phyloP scores from a whole-genome alignment of 495 filamentous ascomycete genomes.

The Aspergillus kassunensis region DNA sequence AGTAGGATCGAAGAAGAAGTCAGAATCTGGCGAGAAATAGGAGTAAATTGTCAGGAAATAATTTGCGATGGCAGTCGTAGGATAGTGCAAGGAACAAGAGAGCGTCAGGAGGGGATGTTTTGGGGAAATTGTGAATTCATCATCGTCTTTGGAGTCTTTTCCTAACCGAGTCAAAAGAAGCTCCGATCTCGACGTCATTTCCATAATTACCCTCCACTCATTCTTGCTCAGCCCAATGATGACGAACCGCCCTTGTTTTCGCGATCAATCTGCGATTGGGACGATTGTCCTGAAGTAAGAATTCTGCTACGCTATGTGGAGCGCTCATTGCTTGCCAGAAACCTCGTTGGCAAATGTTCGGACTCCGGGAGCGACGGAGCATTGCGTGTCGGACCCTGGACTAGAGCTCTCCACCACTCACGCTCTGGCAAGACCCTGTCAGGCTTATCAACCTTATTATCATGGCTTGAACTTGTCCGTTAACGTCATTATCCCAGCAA shows the following conservation, averaged over 20 bases:
- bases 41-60: background rate
- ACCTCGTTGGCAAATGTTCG: too few relatives aligned
- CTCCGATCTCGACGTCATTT: constrained; percentile 16
- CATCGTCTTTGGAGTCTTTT: background rate
- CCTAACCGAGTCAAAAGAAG: constrained; percentile 1
- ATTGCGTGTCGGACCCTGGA: background rate
- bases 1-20: too few relatives aligned
- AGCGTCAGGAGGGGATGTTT: constrained; percentile 2
- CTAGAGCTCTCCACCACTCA: background rate
- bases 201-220: background rate
- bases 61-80: background rate
- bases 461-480: constrained; percentile 14
- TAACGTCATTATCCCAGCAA: background rate
- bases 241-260: too few relatives aligned
- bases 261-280: too few relatives aligned
- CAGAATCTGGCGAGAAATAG: background rate
- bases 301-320: too few relatives aligned
- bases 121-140: background rate
- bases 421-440: background rate
- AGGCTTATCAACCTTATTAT: constrained; percentile 6
- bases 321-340: too few relatives aligned
- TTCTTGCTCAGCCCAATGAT: constrained; percentile 6
- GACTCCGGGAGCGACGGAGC: background rate
- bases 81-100: background rate
- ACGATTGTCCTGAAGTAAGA: too few relatives aligned